phyloP scores from a whole-genome alignment of 2,329 filamentous ascomycete species.

The Neodidymelliopsis sp. region DNA sequence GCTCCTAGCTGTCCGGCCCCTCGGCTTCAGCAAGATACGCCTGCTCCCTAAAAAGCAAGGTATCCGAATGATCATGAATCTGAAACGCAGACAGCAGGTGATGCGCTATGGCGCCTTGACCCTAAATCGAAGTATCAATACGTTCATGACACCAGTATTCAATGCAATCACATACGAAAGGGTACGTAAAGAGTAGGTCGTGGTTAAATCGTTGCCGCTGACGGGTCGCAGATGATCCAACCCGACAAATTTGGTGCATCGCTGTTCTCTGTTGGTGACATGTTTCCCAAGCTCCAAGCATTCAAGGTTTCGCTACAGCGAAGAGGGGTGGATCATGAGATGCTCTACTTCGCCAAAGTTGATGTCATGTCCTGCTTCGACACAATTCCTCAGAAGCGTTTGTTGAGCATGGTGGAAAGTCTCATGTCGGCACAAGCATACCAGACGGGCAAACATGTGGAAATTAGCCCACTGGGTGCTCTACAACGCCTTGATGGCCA shows the following conservation, averaged over 20 bases:
- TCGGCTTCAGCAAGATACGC: constrained; percentile 81
- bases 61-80: constrained; percentile 86
- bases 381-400: constrained; percentile 82
- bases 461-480: constrained; percentile 64
- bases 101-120: constrained; percentile 61
- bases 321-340: constrained; percentile 45
- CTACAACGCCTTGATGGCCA: constrained; percentile 42
- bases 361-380: constrained; percentile 95
- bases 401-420: constrained; percentile 71
- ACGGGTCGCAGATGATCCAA: constrained; percentile 35
- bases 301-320: constrained; percentile 66
- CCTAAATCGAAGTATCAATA: constrained; percentile 73
- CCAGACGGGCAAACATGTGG: constrained; percentile 74
- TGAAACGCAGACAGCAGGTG: constrained; percentile 69
- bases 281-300: constrained; percentile 73
- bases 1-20: constrained; percentile 66
- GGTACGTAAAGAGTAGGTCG: too few relatives aligned
- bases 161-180: constrained; percentile 81
- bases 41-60: constrained; percentile 81
- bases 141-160: constrained; percentile 74
- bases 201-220: too few relatives aligned
- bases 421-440: constrained; percentile 70
- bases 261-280: constrained; percentile 80
- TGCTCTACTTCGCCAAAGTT: constrained; percentile 87
- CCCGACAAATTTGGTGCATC: constrained; percentile 75